Percentiles rank a stretch among this genome's conserved stretches.
phyloP scores from a whole-genome alignment of 768 basidiomycete genomes.

The Hypholoma fasciculare region DNA sequence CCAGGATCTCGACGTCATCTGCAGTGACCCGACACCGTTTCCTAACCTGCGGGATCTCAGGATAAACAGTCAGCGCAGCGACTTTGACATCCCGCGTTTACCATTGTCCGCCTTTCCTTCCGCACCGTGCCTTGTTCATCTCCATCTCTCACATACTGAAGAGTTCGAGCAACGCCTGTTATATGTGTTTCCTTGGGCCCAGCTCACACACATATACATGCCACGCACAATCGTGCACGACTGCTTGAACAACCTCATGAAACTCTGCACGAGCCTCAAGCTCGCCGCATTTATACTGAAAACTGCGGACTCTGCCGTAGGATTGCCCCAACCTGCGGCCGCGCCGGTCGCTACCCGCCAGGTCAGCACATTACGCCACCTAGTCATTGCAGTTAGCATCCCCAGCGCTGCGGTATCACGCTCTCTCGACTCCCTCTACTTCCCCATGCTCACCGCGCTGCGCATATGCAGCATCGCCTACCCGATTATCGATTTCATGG shows the following conservation, averaged over 20 bases:
- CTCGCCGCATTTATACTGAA: neutral
- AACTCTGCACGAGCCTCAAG: neutral
- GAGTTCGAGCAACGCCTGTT: neutral
- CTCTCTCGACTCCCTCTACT: neutral
- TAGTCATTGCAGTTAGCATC: neutral
- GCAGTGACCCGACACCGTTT: neutral
- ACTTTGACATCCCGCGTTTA: neutral
- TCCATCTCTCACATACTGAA: neutral
- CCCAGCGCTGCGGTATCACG: neutral
- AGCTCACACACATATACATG: slow-evolving; percentile 2
- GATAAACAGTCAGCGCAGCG: neutral
- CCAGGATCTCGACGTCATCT: slow-evolving; percentile 3
- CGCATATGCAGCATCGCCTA: neutral
- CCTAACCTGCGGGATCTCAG: neutral
- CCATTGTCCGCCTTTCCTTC: neutral
- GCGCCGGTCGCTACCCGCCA: neutral
- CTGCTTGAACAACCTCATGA: neutral
- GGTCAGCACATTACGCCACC: neutral
- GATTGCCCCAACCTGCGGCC: neutral
- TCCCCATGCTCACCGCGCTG: neutral
- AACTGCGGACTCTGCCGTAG: neutral
- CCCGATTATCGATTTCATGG: neutral
- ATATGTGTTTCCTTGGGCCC: neutral
- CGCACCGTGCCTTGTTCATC: neutral
- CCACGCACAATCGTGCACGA: neutral